Conservation (phyloP, 2,329 filamentous ascomycete genomes). For the Chalara sp. region DNA sequence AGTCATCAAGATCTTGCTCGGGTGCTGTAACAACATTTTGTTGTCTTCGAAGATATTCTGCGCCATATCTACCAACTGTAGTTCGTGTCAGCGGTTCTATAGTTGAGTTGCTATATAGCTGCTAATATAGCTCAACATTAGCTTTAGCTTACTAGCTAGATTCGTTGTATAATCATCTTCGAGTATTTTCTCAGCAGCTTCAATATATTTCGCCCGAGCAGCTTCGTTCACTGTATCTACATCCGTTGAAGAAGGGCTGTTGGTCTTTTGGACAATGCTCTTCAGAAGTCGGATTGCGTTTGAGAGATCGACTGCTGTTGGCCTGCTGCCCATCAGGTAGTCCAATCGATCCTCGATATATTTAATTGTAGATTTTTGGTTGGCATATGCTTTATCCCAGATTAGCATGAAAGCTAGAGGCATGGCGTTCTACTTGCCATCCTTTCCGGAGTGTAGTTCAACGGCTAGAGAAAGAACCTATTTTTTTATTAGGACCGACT, state of each 20-base stretch:
- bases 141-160: constrained; percentile 48
- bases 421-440: constrained; percentile 26
- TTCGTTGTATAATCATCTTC: constrained; percentile 84
- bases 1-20: constrained; percentile 15
- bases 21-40: constrained; percentile 21
- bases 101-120: neutral
- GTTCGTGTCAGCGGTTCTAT: neutral
- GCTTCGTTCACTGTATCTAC: constrained; percentile 27
- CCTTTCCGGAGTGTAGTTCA: constrained; percentile 59
- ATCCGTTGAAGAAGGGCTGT: constrained; percentile 27
- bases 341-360: constrained; percentile 74
- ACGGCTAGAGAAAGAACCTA: constrained; percentile 76
- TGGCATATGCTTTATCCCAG: too few species aligned
- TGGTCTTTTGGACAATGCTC: constrained; percentile 46
- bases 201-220: constrained; percentile 66
- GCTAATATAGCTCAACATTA: neutral
- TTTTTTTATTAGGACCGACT: neutral
- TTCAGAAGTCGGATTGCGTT: constrained; percentile 84
- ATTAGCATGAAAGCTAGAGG: too few species aligned
- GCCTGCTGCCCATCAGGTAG: constrained; percentile 81
- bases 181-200: constrained; percentile 79
- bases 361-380: constrained; percentile 41
- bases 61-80: constrained; percentile 68
- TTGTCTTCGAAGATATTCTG: constrained; percentile 62
- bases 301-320: constrained; percentile 89